Conservation (phyloP, 345 rosid species). For the Alliaria petiolata region DNA sequence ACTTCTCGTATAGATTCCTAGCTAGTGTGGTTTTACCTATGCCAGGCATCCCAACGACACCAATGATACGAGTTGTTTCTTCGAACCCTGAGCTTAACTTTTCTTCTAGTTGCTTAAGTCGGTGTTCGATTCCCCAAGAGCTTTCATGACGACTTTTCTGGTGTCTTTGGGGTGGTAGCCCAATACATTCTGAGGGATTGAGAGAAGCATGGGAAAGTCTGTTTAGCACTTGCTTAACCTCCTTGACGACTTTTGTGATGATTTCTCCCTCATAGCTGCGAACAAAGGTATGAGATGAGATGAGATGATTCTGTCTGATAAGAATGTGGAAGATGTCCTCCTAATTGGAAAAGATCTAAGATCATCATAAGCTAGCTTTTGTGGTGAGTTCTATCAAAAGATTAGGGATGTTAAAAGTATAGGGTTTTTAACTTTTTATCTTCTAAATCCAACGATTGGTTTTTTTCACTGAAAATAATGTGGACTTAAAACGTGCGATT, state of each 20-base stretch:
- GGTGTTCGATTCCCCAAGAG: not conserved
- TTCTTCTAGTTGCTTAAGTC: slow-evolving; percentile 8
- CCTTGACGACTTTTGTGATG: not conserved
- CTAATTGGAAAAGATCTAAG: too few species aligned
- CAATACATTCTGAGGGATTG: not conserved
- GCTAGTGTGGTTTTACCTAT: not conserved
- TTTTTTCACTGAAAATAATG: too few species aligned
- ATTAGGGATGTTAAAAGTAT: too few species aligned
- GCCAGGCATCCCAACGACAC: slow-evolving; percentile 19
- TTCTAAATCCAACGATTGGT: too few species aligned
- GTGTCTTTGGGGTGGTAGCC: not conserved
- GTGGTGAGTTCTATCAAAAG: too few species aligned
- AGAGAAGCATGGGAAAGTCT: not conserved
- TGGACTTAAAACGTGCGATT: too few species aligned
- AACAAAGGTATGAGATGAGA: not conserved
- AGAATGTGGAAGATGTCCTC: too few species aligned
- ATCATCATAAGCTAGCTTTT: too few species aligned
- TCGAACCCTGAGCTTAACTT: not conserved
- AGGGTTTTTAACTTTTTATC: too few species aligned
- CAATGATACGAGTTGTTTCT: slow-evolving; percentile 4
- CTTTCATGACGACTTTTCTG: not conserved
- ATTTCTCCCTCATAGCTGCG: not conserved
- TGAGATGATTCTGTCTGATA: not conserved
- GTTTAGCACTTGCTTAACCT: not conserved
- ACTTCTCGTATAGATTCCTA: not conserved